phyloP scores from a whole-genome alignment of 768 basidiomycete species.

The Lactarius trivialis region DNA sequence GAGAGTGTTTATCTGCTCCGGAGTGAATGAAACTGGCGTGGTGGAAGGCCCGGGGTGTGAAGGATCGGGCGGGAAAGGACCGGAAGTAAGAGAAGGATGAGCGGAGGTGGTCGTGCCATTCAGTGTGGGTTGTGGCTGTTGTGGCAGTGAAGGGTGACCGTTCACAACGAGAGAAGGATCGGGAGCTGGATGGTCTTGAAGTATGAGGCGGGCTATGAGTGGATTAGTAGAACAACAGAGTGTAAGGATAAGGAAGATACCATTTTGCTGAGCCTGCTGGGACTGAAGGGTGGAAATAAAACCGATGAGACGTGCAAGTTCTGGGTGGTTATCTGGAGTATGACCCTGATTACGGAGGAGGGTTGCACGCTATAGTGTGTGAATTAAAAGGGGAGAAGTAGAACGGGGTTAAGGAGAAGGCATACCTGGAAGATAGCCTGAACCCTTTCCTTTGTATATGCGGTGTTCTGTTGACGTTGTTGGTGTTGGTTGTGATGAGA shows the following conservation, averaged over 20 bases:
- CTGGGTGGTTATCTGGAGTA: slow-evolving; percentile 40
- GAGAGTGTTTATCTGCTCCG: slow-evolving; percentile 67
- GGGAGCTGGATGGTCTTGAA: slow-evolving; percentile 17
- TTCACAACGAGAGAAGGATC: slow-evolving; percentile 37
- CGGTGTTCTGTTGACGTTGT: slow-evolving; percentile 19
- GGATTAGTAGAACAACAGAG: neutral
- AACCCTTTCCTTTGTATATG: slow-evolving; percentile 24
- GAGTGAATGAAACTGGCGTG: slow-evolving; percentile 74
- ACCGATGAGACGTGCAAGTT: slow-evolving; percentile 37
- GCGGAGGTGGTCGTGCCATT: slow-evolving; percentile 34
- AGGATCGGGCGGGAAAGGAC: slow-evolving; percentile 43
- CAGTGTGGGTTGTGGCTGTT: slow-evolving; percentile 23
- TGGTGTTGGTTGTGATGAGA: slow-evolving; percentile 24
- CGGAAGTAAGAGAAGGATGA: slow-evolving; percentile 41
- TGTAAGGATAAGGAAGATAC: slow-evolving; percentile 1
- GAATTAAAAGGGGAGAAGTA: neutral
- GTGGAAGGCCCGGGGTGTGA: slow-evolving; percentile 49
- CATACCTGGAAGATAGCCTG: slow-evolving; percentile 28
- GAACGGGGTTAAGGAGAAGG: neutral
- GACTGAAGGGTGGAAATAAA: slow-evolving; percentile 36
- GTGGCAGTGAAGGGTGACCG: slow-evolving; percentile 38
- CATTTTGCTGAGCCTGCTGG: slow-evolving; percentile 32
- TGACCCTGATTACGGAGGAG: slow-evolving; percentile 38
- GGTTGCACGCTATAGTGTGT: slow-evolving; percentile 36
- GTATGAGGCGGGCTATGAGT: slow-evolving; percentile 16